Evolutionary conservation across 257 asterid genomes (phyloP).

Genomic region (Nicotiana tomentosiformis): DNA sequence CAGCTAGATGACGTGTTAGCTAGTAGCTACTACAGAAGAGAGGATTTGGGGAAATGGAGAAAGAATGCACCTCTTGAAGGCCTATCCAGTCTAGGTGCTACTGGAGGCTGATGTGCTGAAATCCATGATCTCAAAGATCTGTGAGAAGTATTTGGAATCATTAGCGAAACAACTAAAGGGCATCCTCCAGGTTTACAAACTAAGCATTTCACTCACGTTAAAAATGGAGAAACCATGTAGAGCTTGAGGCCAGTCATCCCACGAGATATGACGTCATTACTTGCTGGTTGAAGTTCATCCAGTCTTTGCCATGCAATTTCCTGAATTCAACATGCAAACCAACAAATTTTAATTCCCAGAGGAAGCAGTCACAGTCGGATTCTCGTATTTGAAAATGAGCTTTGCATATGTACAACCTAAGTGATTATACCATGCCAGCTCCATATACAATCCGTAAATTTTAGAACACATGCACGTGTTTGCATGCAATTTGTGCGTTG

Average conservation of each 20-base stretch:
- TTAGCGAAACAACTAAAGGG: neutral
- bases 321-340: slow-evolving; percentile 27
- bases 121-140: slow-evolving; percentile 79
- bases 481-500: neutral
- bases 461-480: neutral
- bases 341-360: neutral
- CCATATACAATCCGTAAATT: neutral
- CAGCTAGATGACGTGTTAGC: neutral
- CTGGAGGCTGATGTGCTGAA: slow-evolving; percentile 55
- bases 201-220: slow-evolving; percentile 39
- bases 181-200: neutral
- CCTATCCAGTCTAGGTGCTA: slow-evolving; percentile 53
- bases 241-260: slow-evolving; percentile 72
- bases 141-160: slow-evolving; percentile 14
- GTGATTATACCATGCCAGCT: neutral
- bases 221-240: slow-evolving; percentile 88
- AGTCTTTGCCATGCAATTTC: slow-evolving; percentile 95
- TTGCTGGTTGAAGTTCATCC: slow-evolving; percentile 68
- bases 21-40: neutral
- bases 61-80: slow-evolving; percentile 46
- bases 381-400: neutral
- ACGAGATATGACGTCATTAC: slow-evolving; percentile 74
- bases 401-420: neutral
- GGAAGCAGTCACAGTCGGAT: neutral
- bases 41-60: neutral